Evolutionary conservation across 257 asterid species (phyloP), one percentile per base, ranked within the genome.

Genomic region (Petrea volubilis): DNA sequence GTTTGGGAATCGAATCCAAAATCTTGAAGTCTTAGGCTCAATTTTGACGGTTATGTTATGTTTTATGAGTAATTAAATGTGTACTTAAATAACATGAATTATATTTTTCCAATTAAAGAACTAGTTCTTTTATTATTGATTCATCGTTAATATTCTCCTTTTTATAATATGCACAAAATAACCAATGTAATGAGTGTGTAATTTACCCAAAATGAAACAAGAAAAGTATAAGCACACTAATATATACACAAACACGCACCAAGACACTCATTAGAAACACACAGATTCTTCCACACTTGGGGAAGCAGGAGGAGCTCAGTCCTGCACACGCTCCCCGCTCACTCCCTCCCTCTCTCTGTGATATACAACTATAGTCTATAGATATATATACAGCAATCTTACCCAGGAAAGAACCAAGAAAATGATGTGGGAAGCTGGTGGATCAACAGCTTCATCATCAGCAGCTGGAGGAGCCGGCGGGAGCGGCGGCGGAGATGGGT

Each of bases 401-500:
- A 25, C 55, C 11, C 63, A 13, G 10, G 44, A 15, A 20, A 52
- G 24, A 36, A 53, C 60, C n/a, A 36, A 31, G 29, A 71, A 65
- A 64, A 81, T 87, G 94, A 87, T 81, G 87, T 89, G 96, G 90
- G 96, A 87, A 81, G 84, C 78, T 50, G 85, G 85, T 14, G 96
- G 88, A 61, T 80, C 89, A 15, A 63, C 82, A 10, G 83, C 72
- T n/a, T 71, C 77, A 0, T 77, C 88, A 1, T 65, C 74, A 14
- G 73, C 61, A 21, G 76, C 61, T 21, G 65, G 61, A 8, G 71
- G 67, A 60, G 70, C 57, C 31, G 74, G 70, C 3, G 76, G 71
- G 2, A 40, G 41, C n/a, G 68, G 70, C 50, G 60, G 58, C 17
- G 67, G 79, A 11, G 61, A 60, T 10, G 73, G 72, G 0, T 62